A percentile compares a stretch with the other conserved stretches of the same genome.
These are phyloP conservation scores for Pseudomicrostroma phylloplanum DNA, from an alignment of 1,284 basidiomycete genomes.

Conservation along the genomic window DNA sequence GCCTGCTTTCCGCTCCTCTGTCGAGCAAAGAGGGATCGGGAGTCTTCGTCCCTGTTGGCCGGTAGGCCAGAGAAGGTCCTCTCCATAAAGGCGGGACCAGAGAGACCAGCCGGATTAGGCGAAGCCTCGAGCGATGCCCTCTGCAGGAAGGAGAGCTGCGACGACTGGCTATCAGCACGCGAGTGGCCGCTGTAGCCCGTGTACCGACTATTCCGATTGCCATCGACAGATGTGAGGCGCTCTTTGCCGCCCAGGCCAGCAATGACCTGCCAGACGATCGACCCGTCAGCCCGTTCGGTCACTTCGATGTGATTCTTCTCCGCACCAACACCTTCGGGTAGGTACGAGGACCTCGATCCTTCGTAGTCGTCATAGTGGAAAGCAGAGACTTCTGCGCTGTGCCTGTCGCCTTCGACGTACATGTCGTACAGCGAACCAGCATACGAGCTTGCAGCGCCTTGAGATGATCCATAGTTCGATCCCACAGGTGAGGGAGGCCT, in stretches of 20 bases:
- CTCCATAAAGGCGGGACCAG: neutral
- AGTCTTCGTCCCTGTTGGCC: conserved; percentile 25
- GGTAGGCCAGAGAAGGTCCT: conserved; percentile 20
- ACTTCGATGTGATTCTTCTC: conserved; percentile 35
- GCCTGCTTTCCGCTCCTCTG: conserved; percentile 17
- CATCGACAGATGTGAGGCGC: conserved; percentile 14
- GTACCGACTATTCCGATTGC: conserved; percentile 28
- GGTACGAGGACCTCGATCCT: neutral
- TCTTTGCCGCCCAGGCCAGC: conserved; percentile 23
- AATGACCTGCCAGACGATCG: conserved; percentile 43
- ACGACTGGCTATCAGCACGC: conserved; percentile 13
- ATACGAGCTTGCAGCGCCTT: conserved; percentile 22
- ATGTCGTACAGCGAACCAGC: conserved; percentile 40
- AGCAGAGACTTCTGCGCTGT: neutral
- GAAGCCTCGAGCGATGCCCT: neutral
- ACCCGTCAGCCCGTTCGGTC: conserved; percentile 40
- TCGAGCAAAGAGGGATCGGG: conserved; percentile 27
- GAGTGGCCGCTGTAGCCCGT: conserved; percentile 16
- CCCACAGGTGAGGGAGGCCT: neutral
- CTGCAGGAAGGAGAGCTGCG: conserved; percentile 13
- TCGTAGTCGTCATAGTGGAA: neutral
- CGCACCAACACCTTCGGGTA: conserved; percentile 10
- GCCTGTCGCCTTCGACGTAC: conserved; percentile 21
- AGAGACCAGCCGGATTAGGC: neutral
- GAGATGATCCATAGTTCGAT: neutral